Conservation (phyloP, 495 filamentous ascomycete genomes). For the Sphaerosporella brunnea region DNA sequence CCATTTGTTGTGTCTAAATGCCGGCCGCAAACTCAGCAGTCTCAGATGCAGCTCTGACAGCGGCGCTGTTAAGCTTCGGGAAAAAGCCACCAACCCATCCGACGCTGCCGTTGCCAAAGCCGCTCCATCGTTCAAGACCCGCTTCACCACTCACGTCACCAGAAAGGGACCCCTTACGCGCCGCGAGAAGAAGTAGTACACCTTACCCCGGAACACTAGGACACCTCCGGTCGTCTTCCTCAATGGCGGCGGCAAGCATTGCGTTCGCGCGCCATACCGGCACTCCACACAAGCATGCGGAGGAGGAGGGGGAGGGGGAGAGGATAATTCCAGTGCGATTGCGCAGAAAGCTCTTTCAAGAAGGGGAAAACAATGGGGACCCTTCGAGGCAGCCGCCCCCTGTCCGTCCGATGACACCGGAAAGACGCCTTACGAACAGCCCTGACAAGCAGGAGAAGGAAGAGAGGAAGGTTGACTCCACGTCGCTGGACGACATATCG, state of each 20-base stretch:
- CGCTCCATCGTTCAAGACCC: no score
- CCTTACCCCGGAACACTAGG: no score
- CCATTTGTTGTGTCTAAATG: neutral
- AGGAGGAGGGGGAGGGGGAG: neutral
- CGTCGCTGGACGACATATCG: constrained; percentile 14
- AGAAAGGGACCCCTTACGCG: no score
- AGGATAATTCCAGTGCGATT: constrained; percentile 5
- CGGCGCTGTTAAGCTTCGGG: constrained; percentile 17
- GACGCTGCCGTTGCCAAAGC: no score
- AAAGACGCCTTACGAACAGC: neutral
- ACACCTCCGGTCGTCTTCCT: no score
- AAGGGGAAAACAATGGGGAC: neutral
- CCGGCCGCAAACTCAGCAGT: no score
- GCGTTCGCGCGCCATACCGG: no score
- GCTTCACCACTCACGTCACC: no score
- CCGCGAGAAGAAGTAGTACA: no score
- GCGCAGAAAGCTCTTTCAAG: constrained; percentile 8
- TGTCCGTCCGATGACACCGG: neutral
- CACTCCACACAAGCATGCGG: neutral
- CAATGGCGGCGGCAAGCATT: no score
- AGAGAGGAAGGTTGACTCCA: constrained; percentile 9
- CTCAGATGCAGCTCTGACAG: constrained; percentile 11
- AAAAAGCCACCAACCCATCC: constrained; percentile 3
- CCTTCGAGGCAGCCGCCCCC: neutral
- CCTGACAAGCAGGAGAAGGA: no score